Base-by-base conservation (phyloP, 192 early-diverging fungal species). In the Umbelopsis vinacea region DNA sequence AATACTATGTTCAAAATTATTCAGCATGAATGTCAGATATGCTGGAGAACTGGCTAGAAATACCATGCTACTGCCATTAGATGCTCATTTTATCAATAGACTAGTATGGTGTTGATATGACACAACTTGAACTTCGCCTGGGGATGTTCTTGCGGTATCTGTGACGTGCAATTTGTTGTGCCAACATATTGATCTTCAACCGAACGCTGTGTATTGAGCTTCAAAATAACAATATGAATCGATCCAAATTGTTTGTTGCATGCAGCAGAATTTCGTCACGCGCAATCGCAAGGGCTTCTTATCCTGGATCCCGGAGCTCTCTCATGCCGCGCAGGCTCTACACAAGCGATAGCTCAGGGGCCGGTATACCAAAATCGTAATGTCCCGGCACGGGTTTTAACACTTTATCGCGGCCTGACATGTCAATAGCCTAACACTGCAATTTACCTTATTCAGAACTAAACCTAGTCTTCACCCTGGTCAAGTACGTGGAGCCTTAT, bases 401-500 rank as follows among this genome's bases (percentile, higher is more conserved):
- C 6, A 50, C 14, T 43, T 43, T 43, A 12, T 0, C 9, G n/a
- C 17, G 14, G 5, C n/a, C 48, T 50, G 19, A 21, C 15, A 50
- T 50, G 19, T 21, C 48, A 3, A 21, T 50, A 17, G 29, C 48
- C 15, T 15, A 50, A 21, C 15, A 11, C 14, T 35, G 4, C 33
- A 12, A 37, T 17, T 63, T 63, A 14, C 29, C 33, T 37, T 23
- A 8, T 37, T 37, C 6, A 29, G 19, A 11, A 63, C 24, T 29
- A 29, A 29, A 0, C 4, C 17, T 37, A 17, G 24, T 12, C 2
- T 50, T 6, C 33, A 33, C 22, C 45, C 67, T 43, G 71, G 68
- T 55, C 45, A 68, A 1, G 77, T 76, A n/a, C 75, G 77, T 3
- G 73, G 76, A 29, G 57, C 74, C 0, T 85, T 96, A 24, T 29